A percentile compares a stretch with the other conserved stretches of the same genome.
Evolutionary conservation across 305 asterid species (phyloP).

Genomic region (Caryopteris hybrid): DNA sequence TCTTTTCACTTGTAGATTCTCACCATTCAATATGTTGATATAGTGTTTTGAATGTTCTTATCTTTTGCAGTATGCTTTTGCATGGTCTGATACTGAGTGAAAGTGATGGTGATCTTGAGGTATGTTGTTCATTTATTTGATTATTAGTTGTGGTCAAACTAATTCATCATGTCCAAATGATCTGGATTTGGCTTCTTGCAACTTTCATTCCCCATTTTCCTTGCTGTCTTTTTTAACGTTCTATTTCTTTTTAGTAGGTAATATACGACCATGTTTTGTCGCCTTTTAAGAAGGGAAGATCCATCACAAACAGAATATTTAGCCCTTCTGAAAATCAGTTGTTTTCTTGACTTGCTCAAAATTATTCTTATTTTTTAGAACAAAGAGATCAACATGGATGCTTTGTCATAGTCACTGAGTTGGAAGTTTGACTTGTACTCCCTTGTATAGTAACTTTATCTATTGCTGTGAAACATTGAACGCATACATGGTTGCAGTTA

Average conservation of each 20-base stretch:
- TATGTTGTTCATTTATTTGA: slow-evolving; percentile 22
- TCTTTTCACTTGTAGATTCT: slow-evolving; percentile 11
- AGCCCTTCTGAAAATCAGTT: not conserved
- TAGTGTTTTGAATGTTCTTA: slow-evolving; percentile 14
- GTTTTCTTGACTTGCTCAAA: not conserved
- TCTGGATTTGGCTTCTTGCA: slow-evolving; percentile 14
- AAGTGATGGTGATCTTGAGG: slow-evolving; percentile 94
- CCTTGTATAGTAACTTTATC: not conserved
- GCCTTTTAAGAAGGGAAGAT: not conserved
- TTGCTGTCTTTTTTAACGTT: not conserved
- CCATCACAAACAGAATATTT: not conserved
- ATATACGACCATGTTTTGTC: not conserved
- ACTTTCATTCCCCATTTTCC: not conserved
- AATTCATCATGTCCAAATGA: not conserved
- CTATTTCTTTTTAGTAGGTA: not conserved
- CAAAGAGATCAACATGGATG: not conserved
- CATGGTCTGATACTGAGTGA: slow-evolving; percentile 85
- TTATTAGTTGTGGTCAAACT: not conserved
- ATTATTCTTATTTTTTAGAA: not conserved
- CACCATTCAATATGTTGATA: slow-evolving; percentile 1
- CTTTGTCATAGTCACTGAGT: not conserved
- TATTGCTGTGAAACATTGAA: no score
- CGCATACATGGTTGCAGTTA: no score
- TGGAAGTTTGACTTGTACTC: slow-evolving; percentile 1
- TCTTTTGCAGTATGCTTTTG: slow-evolving; percentile 78